Evolutionary conservation across 202 grass and related monocot species (phyloP).

Genomic region (Setaria italica): DNA sequence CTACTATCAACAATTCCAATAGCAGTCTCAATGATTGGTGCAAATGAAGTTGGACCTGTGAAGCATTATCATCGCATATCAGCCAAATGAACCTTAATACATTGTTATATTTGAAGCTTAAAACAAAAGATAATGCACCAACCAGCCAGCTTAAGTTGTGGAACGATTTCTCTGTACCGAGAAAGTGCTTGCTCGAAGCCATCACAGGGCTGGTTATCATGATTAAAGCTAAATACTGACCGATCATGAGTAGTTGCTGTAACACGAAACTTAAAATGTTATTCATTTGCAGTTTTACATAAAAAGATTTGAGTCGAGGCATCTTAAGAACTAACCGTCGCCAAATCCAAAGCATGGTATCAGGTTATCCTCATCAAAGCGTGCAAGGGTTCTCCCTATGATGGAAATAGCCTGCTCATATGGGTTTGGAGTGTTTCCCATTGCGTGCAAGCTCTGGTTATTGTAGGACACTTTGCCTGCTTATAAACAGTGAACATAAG

Average conservation of each 20-base stretch:
- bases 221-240: slow-evolving; percentile 75
- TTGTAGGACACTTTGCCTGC: slow-evolving; percentile 62
- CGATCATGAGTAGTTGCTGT: slow-evolving; percentile 81
- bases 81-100: slow-evolving; percentile 21
- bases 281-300: slow-evolving; percentile 4
- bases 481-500: slow-evolving; percentile 15
- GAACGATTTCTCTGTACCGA: slow-evolving; percentile 73
- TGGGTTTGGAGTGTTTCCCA: slow-evolving; percentile 68
- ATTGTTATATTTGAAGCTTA: slow-evolving; percentile 10
- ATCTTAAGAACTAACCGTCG: slow-evolving; percentile 57
- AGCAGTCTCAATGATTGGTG: slow-evolving; percentile 81
- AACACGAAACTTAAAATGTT: slow-evolving; percentile 1
- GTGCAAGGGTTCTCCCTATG: slow-evolving; percentile 65
- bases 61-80: slow-evolving; percentile 7
- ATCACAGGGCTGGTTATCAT: slow-evolving; percentile 67
- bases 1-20: slow-evolving; percentile 77
- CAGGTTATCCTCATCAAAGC: slow-evolving; percentile 82
- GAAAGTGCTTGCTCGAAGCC: slow-evolving; percentile 73
- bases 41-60: slow-evolving; percentile 83
- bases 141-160: slow-evolving; percentile 71
- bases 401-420: slow-evolving; percentile 86
- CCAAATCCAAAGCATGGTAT: slow-evolving; percentile 89
- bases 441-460: slow-evolving; percentile 65
- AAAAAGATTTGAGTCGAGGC: background rate
- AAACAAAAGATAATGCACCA: slow-evolving; percentile 29